A percentile compares a stretch with the other conserved stretches of the same genome.
phyloP scores from a whole-genome alignment of 78 protist species.

The Bigelowiella natans region DNA sequence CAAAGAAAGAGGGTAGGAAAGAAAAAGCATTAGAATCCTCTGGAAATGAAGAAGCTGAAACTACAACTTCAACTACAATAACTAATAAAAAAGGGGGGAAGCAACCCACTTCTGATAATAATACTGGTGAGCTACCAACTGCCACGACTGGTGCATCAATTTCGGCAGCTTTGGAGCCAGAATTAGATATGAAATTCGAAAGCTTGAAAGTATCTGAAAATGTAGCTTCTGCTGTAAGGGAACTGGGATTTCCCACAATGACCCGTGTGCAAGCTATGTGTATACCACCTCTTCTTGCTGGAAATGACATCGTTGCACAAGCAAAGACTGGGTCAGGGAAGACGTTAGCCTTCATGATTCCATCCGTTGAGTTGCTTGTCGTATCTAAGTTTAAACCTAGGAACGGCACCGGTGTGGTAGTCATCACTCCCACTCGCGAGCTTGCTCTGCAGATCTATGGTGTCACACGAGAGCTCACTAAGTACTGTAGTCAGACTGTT shows the following conservation, averaged over 20 bases:
- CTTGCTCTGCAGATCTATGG: conserved; percentile 83
- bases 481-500: neutral
- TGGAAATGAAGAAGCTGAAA: neutral
- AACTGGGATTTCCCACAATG: neutral
- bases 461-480: conserved; percentile 15
- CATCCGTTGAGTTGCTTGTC: conserved; percentile 75
- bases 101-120: too few species aligned
- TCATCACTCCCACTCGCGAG: conserved; percentile 84
- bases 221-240: neutral
- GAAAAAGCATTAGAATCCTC: neutral
- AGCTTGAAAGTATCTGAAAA: neutral
- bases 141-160: neutral
- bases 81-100: too few species aligned
- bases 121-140: too few species aligned
- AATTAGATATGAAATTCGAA: neutral
- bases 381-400: conserved; percentile 40
- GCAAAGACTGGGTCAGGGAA: conserved; percentile 95
- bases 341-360: conserved; percentile 91
- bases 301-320: conserved; percentile 80
- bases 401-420: conserved; percentile 64
- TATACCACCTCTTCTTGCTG: conserved; percentile 74
- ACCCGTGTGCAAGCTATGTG: conserved; percentile 32
- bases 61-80: too few species aligned
- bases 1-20: neutral
- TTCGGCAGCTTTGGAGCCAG: neutral